Evolutionary conservation across 2,329 filamentous ascomycete species (phyloP).

Genomic region (Didymella lethalis): DNA sequence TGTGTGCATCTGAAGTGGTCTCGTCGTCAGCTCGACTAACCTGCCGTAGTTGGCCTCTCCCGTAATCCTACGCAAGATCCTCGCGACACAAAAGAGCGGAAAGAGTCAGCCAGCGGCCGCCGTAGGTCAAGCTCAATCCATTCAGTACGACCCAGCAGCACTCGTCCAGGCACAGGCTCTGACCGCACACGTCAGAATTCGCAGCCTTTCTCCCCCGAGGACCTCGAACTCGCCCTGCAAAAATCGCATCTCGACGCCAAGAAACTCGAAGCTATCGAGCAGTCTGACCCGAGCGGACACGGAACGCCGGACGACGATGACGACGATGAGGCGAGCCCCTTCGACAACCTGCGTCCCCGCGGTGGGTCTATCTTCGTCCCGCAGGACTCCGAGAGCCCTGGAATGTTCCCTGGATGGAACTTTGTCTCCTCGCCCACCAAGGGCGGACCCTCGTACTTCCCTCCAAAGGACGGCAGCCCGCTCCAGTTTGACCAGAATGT

Average conservation of each 20-base stretch:
- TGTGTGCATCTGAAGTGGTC: constrained; percentile 35
- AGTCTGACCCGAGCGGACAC: constrained; percentile 37
- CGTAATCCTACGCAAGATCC: constrained; percentile 46
- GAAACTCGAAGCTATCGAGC: constrained; percentile 35
- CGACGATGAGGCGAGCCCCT: constrained; percentile 31
- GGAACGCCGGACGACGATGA: constrained; percentile 28
- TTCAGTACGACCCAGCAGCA: constrained; percentile 29
- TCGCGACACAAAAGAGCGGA: constrained; percentile 33
- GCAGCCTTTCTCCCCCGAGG: constrained; percentile 55
- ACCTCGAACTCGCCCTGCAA: constrained; percentile 55
- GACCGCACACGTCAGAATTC: constrained; percentile 41
- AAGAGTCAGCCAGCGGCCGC: constrained; percentile 37
- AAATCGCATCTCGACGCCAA: constrained; percentile 49
- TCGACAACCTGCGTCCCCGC: constrained; percentile 31
- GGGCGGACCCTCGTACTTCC: constrained; percentile 28
- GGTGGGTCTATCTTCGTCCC: constrained; percentile 39
- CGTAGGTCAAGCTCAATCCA: constrained; percentile 41
- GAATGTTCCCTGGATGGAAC: constrained; percentile 21
- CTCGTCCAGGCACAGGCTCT: constrained; percentile 38
- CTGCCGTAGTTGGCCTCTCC: constrained; percentile 44
- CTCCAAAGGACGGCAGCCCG: constrained; percentile 22
- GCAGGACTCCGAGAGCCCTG: constrained; percentile 34
- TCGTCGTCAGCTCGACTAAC: constrained; percentile 27
- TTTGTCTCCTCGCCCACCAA: constrained; percentile 18
- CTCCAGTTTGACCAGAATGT: constrained; percentile 26